phyloP scores from a whole-genome alignment of 208 protist genomes.

The Leishmania aethiopica region DNA sequence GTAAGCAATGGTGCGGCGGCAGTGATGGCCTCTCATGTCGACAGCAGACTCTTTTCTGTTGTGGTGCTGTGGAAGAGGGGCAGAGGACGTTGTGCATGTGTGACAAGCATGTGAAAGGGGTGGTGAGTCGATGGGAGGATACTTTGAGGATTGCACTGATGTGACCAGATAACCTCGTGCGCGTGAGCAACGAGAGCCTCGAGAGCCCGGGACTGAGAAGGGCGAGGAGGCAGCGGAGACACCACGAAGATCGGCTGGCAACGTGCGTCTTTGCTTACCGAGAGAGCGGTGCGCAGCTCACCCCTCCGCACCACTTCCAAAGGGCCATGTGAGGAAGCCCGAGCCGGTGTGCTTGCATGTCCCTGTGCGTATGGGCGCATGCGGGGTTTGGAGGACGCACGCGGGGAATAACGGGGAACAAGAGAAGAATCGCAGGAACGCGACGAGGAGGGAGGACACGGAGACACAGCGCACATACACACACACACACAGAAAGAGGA shows the following conservation, averaged over 20 bases:
- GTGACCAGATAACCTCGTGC: neutral
- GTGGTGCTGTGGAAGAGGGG: neutral
- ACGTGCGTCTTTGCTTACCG: neutral
- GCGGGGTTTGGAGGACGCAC: neutral
- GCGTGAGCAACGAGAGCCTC: neutral
- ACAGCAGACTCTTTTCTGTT: neutral
- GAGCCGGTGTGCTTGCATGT: neutral
- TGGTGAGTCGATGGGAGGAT: neutral
- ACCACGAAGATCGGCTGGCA: neutral
- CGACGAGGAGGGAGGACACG: neutral
- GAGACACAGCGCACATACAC: neutral
- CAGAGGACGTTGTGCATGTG: neutral
- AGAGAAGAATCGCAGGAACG: neutral
- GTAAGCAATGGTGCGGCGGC: neutral
- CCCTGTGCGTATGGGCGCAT: neutral
- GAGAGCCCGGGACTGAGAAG: neutral
- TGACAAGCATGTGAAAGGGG: neutral
- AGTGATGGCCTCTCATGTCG: constrained; percentile 4
- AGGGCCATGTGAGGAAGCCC: neutral
- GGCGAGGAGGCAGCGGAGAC: neutral
- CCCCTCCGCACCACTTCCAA: neutral
- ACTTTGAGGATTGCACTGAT: neutral
- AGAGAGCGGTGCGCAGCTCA: neutral
- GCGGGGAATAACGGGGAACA: neutral
- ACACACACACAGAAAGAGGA: neutral